Base-by-base conservation (phyloP, 1,284 basidiomycete genomes). In the Cryptococcus sp. region DNA sequence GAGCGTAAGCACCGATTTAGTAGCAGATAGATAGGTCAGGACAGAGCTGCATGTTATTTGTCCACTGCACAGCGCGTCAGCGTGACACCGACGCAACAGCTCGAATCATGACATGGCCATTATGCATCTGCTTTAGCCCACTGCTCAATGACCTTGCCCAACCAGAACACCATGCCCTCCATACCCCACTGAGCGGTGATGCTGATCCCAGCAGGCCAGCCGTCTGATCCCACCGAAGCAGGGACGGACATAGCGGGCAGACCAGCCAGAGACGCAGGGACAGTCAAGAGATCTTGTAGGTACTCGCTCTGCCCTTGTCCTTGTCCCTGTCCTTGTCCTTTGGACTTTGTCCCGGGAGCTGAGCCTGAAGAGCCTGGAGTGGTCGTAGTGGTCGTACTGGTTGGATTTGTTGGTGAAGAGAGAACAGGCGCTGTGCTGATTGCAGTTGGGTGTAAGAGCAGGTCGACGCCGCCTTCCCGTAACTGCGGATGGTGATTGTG, bases 131-230 rank as follows among this genome's bases (percentile, higher is more conserved):
- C 31, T 35, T 35, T 47, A 1, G 45, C 3, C 73, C 73, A 75
- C 31, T 35, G 23, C 54, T 77, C 75, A 5, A 77, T 58, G 6
- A 35, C 66, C 47, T 53, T 62, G 0, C 69, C 89, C 0, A 90
- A 81, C 23, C 74, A 72, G 59, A 90, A 73, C 0, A 93, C 81
- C 57, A 86, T 59, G 50, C 83, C 80, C 63, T 96, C 93, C 63
- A 80, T 84, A 0, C 95, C 95, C 94, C 94, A 98, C 69, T 93
- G 93, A 1, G 91, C 88, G 0, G 90, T 87, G 16, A 97, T 69
- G 61, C 89, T 92, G 31, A 92, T 81, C 0, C 94, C 94, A 0
- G 95, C 82, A 0, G 93, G 93, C 90, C 90, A 93, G 1, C 85
- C 87, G 62, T 88, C 85, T 1, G 74, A 72, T 19, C 75, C 82